These are phyloP conservation scores for Zanthoxylum bungeanum DNA, from an alignment of 345 rosid genomes.

Conservation along the genomic window DNA sequence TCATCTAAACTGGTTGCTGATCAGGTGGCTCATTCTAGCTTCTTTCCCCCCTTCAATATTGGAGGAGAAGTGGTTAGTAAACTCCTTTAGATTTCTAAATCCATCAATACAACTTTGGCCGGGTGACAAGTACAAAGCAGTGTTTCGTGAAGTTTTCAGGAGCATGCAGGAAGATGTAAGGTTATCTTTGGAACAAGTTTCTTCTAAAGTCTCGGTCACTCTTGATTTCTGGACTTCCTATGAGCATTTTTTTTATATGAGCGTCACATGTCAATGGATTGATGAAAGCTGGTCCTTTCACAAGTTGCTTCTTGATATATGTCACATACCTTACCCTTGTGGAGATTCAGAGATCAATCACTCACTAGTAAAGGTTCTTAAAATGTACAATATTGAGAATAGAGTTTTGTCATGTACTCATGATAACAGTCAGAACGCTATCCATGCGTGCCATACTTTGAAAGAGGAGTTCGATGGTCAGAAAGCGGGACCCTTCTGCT, in stretches of 20 bases:
- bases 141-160: constrained; percentile 71
- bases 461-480: constrained; percentile 72
- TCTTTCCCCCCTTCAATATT: constrained; percentile 83
- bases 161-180: constrained; percentile 89
- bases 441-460: constrained; percentile 76
- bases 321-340: constrained; percentile 72
- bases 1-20: constrained; percentile 88
- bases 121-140: constrained; percentile 59
- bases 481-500: constrained; percentile 76
- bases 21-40: constrained; percentile 80
- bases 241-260: constrained; percentile 72
- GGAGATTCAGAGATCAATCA: constrained; percentile 62
- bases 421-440: constrained; percentile 75
- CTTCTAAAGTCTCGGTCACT: constrained; percentile 71
- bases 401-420: constrained; percentile 82
- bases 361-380: constrained; percentile 58
- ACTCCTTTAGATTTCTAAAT: constrained; percentile 82
- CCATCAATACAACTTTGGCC: constrained; percentile 79
- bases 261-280: constrained; percentile 86
- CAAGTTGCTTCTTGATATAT: constrained; percentile 72
- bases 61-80: constrained; percentile 72
- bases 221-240: constrained; percentile 83
- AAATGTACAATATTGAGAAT: constrained; percentile 65
- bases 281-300: constrained; percentile 75
- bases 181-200: constrained; percentile 57